Evolutionary conservation across 2,329 filamentous ascomycete species (phyloP), one percentile per base, ranked within the genome.

Genomic region (Fonsecaea erecta): DNA sequence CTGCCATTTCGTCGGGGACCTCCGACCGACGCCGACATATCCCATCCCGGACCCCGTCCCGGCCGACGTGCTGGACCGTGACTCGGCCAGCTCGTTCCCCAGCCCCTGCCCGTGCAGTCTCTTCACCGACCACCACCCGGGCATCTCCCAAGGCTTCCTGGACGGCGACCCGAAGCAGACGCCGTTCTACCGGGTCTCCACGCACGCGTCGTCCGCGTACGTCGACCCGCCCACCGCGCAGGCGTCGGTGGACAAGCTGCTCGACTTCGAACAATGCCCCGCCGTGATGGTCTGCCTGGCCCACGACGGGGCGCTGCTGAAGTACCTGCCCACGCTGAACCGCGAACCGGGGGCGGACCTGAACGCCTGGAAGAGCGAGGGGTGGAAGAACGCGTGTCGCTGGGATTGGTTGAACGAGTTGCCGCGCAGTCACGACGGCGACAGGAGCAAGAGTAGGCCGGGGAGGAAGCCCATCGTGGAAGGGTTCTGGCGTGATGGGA

Each of bases 1-100:
- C 4, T 79, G 76, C 34, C 82, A 84, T 63, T 78, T 83, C 59
- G 73, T 72, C 0, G 75, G 74, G 2, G 68, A 70, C 7, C 69
- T 77, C 28, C 64, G 77, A 28, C 75, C 75, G 3, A 73, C 68
- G 3, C 51, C 67, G 58, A 68, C 71, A 32, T 52, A 70, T 12
- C 73, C 75, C 9, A 61, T 77, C 4, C 74, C 74, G 3, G 55
- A 68, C 53, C 32, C 56, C 9, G 53, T 43, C 3, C 62, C 55
- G 1, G 28, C 30, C 21, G 34, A 52, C 18, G 56, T 67, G 21
- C 61, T 67, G 12, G 64, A 67, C 32, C 32, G 52, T 35, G 71
- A 60, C 24, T 40, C 56, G 8, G 8, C 3, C 1, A 16, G 18
- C 26, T 51, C 34, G 18, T 60, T 64, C 24, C 64, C 61, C 1